A percentile compares a stretch with the other conserved stretches of the same genome.
Conservation (phyloP, 129 eudicot species). For the Arctium lappa region DNA sequence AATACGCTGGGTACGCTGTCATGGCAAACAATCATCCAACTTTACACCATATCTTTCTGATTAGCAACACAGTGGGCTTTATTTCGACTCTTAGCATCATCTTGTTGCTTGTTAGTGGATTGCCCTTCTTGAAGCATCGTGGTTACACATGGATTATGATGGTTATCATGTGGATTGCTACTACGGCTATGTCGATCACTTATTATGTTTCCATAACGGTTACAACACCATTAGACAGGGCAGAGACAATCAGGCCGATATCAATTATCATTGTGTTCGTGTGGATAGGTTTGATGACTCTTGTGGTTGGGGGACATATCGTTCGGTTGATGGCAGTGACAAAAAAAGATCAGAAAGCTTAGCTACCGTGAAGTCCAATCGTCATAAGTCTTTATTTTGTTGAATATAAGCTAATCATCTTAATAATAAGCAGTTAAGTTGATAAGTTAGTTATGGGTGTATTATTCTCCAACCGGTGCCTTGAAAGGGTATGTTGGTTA, state of each 20-base stretch:
- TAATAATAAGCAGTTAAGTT: too few species aligned
- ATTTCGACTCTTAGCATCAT: slow-evolving; percentile 46
- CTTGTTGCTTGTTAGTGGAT: slow-evolving; percentile 50
- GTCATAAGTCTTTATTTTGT: background rate
- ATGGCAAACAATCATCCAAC: slow-evolving; percentile 21
- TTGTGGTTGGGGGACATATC: slow-evolving; percentile 30
- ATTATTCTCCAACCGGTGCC: too few species aligned
- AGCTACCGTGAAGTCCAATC: background rate
- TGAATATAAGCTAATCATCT: too few species aligned
- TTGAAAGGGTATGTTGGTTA: too few species aligned
- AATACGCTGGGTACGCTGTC: slow-evolving; percentile 38
- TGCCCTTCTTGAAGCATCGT: slow-evolving; percentile 31
- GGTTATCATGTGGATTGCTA: slow-evolving; percentile 50
- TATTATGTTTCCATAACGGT: slow-evolving; percentile 28
- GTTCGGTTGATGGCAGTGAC: slow-evolving; percentile 9
- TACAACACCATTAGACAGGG: slow-evolving; percentile 21
- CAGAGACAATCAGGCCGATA: background rate
- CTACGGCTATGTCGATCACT: slow-evolving; percentile 35
- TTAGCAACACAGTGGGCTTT: slow-evolving; percentile 36
- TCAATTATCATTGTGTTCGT: slow-evolving; percentile 6
- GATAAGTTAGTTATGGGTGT: too few species aligned
- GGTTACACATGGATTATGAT: slow-evolving; percentile 45
- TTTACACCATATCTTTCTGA: slow-evolving; percentile 16
- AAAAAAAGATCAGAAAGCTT: background rate
- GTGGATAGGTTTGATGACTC: slow-evolving; percentile 41